phyloP scores from a whole-genome alignment of 2,329 filamentous ascomycete genomes.

The Massarina eburnea region DNA sequence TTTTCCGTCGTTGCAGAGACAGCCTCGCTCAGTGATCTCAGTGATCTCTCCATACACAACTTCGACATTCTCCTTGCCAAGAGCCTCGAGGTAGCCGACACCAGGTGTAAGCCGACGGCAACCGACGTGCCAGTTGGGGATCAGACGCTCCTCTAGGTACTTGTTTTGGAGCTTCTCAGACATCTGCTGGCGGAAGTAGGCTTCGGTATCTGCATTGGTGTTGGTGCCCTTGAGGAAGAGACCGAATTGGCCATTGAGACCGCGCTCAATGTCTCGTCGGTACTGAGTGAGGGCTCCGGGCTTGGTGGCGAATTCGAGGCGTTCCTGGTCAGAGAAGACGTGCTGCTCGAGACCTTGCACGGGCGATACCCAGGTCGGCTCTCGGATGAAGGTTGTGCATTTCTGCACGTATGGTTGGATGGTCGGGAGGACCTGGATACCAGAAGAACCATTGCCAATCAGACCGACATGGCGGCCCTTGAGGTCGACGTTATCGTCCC shows the following conservation, averaged over 20 bases:
- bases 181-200: conserved; percentile 50
- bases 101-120: conserved; percentile 50
- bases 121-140: conserved; percentile 38
- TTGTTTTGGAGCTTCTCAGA: conserved; percentile 43
- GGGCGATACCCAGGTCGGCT: conserved; percentile 55
- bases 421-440: conserved; percentile 55
- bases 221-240: conserved; percentile 49
- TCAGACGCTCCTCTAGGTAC: conserved; percentile 36
- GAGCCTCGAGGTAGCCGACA: conserved; percentile 46
- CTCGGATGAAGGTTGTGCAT: conserved; percentile 54
- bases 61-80: conserved; percentile 46
- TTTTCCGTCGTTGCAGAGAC: conserved; percentile 40
- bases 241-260: conserved; percentile 51
- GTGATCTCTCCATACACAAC: conserved; percentile 45
- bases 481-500: conserved; percentile 55
- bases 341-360: conserved; percentile 48
- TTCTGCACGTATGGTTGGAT: conserved; percentile 50
- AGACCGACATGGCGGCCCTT: conserved; percentile 53
- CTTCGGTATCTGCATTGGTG: conserved; percentile 45
- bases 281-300: conserved; percentile 44
- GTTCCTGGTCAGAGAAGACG: conserved; percentile 47
- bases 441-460: conserved; percentile 59
- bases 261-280: conserved; percentile 49
- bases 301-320: conserved; percentile 45
- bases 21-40: conserved; percentile 37